A percentile compares a stretch with the other conserved stretches of the same genome.
These are phyloP conservation scores for Penicillium sp. DNA, from an alignment of 2,329 filamentous ascomycete genomes.

Conservation along the genomic window DNA sequence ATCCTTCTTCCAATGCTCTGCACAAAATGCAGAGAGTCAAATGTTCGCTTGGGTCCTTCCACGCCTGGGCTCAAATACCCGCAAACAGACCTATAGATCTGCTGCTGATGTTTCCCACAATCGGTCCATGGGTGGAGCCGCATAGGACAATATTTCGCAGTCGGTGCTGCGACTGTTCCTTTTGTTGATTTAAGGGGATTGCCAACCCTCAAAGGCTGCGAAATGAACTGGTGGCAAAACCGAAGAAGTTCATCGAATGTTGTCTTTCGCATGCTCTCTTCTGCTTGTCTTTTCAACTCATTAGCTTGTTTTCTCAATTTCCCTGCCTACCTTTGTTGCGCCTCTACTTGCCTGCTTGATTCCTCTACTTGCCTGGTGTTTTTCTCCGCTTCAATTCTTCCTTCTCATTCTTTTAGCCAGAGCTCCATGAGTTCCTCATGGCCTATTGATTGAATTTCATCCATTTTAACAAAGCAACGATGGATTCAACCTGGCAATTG, in stretches of 20 bases:
- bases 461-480: too few relatives aligned
- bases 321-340: neutral
- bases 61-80: slow-evolving; percentile 15
- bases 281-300: neutral
- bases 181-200: slow-evolving; percentile 23
- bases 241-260: slow-evolving; percentile 22
- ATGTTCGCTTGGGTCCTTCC: neutral
- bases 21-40: neutral
- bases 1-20: neutral
- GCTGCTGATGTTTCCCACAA: slow-evolving; percentile 17
- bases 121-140: slow-evolving; percentile 22
- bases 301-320: slow-evolving; percentile 6
- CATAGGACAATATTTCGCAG: slow-evolving; percentile 26
- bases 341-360: slow-evolving; percentile 2
- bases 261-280: neutral
- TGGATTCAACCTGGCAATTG: too few relatives aligned
- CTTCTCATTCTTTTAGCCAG: too few relatives aligned
- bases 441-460: too few relatives aligned
- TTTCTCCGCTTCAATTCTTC: too few relatives aligned
- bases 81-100: slow-evolving; percentile 23
- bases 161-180: slow-evolving; percentile 20
- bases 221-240: slow-evolving; percentile 23
- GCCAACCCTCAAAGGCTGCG: slow-evolving; percentile 13
- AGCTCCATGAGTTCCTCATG: too few relatives aligned
- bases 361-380: too few relatives aligned